Percentiles rank a stretch among this genome's conserved stretches.
These are phyloP conservation scores for Colletotrichum sidae DNA, from an alignment of 2,329 filamentous ascomycete genomes.

Conservation along the genomic window DNA sequence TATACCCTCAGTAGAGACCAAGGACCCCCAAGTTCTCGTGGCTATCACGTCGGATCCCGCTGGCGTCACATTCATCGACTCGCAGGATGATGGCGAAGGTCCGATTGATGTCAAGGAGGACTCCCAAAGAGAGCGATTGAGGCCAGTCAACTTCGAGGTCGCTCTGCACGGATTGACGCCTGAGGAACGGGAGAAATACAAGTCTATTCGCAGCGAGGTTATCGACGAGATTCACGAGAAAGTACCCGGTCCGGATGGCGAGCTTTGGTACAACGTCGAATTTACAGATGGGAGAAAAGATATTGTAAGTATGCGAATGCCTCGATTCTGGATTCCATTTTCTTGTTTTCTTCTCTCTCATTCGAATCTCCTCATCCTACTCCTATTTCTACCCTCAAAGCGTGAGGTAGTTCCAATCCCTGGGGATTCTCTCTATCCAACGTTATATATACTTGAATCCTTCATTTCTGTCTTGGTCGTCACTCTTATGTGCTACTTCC, in stretches of 20 bases:
- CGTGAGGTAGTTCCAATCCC: too few relatives aligned
- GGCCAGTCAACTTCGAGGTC: slow-evolving; percentile 43
- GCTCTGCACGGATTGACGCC: slow-evolving; percentile 43
- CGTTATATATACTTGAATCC: neutral
- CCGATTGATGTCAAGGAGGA: neutral
- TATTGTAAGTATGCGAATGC: slow-evolving; percentile 51
- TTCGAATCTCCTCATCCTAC: neutral
- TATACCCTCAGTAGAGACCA: neutral
- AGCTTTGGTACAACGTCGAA: slow-evolving; percentile 51
- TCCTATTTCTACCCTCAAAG: too few relatives aligned
- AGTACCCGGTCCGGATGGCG: slow-evolving; percentile 41
- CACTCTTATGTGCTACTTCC: neutral
- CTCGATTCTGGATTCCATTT: neutral
- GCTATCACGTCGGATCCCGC: neutral
- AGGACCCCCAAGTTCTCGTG: too few relatives aligned
- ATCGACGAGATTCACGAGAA: slow-evolving; percentile 52
- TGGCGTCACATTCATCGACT: neutral
- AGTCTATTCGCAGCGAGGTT: slow-evolving; percentile 47
- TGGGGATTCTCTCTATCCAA: too few relatives aligned
- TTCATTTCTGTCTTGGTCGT: neutral
- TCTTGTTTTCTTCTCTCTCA: neutral
- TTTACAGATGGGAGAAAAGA: slow-evolving; percentile 60
- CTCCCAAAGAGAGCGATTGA: neutral
- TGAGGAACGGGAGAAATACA: slow-evolving; percentile 46
- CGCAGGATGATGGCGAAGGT: neutral